phyloP scores from a whole-genome alignment of 2,329 filamentous ascomycete genomes.

The Colletotrichum eremochloae region DNA sequence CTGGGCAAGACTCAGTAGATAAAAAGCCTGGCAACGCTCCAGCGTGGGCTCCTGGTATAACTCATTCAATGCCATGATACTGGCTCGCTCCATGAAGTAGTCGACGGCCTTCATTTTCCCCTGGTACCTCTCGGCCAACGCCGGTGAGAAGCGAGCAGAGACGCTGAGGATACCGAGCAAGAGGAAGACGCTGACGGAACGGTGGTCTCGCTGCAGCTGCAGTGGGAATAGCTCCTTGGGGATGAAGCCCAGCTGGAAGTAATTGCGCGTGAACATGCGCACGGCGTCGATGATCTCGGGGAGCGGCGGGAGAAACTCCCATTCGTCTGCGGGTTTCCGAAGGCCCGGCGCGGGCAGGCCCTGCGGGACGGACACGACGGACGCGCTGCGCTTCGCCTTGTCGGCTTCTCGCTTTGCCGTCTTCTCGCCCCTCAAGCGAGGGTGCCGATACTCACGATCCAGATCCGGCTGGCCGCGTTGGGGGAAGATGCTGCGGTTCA shows the following conservation, averaged over 20 bases:
- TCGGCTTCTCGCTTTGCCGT: constrained; percentile 55
- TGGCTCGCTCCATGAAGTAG: constrained; percentile 66
- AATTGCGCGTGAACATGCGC: constrained; percentile 66
- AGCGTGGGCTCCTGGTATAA: constrained; percentile 66
- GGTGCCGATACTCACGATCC: constrained; percentile 69
- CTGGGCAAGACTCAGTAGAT: constrained; percentile 70
- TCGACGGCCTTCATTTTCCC: constrained; percentile 65
- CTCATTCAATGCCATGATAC: constrained; percentile 61
- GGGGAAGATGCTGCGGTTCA: constrained; percentile 61
- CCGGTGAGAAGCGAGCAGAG: constrained; percentile 67
- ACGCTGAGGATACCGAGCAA: constrained; percentile 68
- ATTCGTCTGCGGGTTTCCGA: constrained; percentile 55
- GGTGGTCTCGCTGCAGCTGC: constrained; percentile 60
- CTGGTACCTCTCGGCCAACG: constrained; percentile 62
- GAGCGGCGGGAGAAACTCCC: constrained; percentile 64
- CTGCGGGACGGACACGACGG: constrained; percentile 47
- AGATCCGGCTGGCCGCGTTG: constrained; percentile 65
- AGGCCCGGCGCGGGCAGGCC: constrained; percentile 26
- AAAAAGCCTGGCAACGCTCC: constrained; percentile 70
- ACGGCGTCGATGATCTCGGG: constrained; percentile 65
- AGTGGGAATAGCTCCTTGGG: constrained; percentile 65
- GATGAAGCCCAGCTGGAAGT: constrained; percentile 72
- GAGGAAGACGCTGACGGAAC: constrained; percentile 67
- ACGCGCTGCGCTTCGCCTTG: constrained; percentile 53
- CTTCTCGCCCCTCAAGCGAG: constrained; percentile 64